Percentiles rank a stretch among this genome's conserved stretches.
Conservation (phyloP, 768 basidiomycete genomes). For the Boletus insuetus region DNA sequence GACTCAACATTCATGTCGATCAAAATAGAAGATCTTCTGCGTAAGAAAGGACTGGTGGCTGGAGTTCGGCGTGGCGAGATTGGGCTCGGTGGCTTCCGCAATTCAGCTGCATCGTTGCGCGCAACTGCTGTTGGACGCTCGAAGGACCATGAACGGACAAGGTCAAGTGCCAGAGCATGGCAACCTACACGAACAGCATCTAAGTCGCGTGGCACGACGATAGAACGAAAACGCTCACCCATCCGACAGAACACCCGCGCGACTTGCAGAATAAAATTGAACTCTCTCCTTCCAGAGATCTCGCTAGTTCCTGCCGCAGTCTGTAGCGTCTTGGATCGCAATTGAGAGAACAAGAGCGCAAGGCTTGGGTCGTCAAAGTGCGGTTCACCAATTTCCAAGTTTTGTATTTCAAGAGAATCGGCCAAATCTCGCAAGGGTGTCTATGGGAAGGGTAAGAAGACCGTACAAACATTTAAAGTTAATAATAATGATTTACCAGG, state of each 20-base stretch:
- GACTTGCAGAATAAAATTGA: constrained; percentile 94
- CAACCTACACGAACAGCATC: constrained; percentile 58
- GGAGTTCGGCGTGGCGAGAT: constrained; percentile 44
- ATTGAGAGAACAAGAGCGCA: constrained; percentile 83
- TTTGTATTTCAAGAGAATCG: constrained; percentile 48
- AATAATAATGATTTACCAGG: constrained; percentile 51
- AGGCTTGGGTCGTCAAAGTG: constrained; percentile 94
- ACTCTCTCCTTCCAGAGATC: constrained; percentile 84
- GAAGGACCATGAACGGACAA: constrained; percentile 91
- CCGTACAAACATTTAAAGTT: neutral
- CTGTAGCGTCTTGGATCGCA: constrained; percentile 89
- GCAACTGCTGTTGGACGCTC: constrained; percentile 61
- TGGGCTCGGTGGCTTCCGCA: constrained; percentile 40
- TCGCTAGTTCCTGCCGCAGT: constrained; percentile 91
- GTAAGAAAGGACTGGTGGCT: constrained; percentile 49
- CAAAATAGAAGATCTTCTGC: constrained; percentile 70
- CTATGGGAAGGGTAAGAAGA: constrained; percentile 33
- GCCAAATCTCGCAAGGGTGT: constrained; percentile 78
- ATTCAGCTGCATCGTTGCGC: constrained; percentile 10
- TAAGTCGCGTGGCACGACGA: neutral
- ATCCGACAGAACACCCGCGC: constrained; percentile 91
- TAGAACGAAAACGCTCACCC: constrained; percentile 54
- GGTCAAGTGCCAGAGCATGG: constrained; percentile 85
- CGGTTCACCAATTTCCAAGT: constrained; percentile 73
- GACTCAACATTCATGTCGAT: constrained; percentile 87